Conservation (phyloP, 2,329 filamentous ascomycete species). For the Alternaria brassicicola region DNA sequence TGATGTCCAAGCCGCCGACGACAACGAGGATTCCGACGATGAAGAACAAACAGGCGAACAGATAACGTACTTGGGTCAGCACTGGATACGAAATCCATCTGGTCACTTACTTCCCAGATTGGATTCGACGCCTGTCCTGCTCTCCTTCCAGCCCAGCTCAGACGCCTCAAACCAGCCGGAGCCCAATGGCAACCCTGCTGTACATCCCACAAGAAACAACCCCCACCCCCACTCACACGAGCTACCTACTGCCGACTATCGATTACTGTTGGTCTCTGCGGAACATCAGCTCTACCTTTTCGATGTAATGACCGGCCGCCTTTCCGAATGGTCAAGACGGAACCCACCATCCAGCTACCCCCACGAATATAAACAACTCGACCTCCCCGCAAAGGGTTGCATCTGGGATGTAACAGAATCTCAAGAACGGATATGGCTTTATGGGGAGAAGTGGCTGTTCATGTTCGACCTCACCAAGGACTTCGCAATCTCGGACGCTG, state of each 20-base stretch:
- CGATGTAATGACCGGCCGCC: constrained; percentile 73
- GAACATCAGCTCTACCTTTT: constrained; percentile 77
- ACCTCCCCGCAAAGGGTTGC: constrained; percentile 81
- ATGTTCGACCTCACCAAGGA: constrained; percentile 88
- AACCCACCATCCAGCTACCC: constrained; percentile 81
- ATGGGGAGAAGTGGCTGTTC: constrained; percentile 83
- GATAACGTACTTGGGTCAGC: constrained; percentile 63
- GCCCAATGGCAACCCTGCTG: constrained; percentile 55
- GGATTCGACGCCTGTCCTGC: constrained; percentile 53
- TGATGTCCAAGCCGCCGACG: constrained; percentile 30
- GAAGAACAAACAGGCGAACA: constrained; percentile 56
- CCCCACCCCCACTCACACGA: constrained; percentile 63
- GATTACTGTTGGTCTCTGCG: constrained; percentile 66
- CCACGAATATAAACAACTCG: constrained; percentile 71
- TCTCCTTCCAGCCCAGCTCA: constrained; percentile 54
- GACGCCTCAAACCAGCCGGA: constrained; percentile 28
- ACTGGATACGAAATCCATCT: constrained; percentile 77
- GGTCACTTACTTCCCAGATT: constrained; percentile 58
- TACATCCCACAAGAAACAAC: constrained; percentile 58
- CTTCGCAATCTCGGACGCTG: constrained; percentile 51
- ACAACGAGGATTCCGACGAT: constrained; percentile 49
- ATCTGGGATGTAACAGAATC: constrained; percentile 75
- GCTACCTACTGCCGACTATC: constrained; percentile 60
- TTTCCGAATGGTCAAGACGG: constrained; percentile 84
- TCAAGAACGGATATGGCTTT: constrained; percentile 75